Conservation (phyloP, 2,329 filamentous ascomycete species). For the Neonectria hederae region DNA sequence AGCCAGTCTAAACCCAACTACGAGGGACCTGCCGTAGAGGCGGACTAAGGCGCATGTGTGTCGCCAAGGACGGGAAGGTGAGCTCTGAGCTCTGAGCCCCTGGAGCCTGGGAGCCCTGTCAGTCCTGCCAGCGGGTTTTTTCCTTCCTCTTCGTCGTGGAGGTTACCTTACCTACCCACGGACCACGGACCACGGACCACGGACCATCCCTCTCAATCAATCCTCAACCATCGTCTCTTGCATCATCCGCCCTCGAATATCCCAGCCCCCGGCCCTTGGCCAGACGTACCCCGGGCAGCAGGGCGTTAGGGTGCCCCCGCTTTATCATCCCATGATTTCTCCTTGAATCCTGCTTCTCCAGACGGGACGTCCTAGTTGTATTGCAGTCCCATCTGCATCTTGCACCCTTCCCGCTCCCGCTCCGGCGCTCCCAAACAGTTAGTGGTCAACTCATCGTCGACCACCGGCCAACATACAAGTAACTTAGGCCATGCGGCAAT, state of each 20-base stretch:
- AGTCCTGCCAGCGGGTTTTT: constrained; percentile 2
- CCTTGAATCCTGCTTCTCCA: neutral
- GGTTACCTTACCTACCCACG: constrained; percentile 3
- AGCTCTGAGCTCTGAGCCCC: neutral
- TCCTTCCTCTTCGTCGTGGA: neutral
- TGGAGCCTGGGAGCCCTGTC: neutral
- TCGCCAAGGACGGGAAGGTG: constrained; percentile 24
- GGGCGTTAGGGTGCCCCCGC: constrained; percentile 20
- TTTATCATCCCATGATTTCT: constrained; percentile 26
- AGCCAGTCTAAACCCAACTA: constrained; percentile 29
- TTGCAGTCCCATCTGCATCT: constrained; percentile 14
- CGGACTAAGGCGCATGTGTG: constrained; percentile 25
- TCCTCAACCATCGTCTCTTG: constrained; percentile 35
- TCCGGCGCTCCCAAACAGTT: constrained; percentile 14
- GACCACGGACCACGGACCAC: constrained; percentile 5
- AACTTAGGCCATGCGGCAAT: constrained; percentile 16
- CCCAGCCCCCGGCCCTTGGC: constrained; percentile 25
- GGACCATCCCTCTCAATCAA: constrained; percentile 29
- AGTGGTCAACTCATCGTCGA: constrained; percentile 12
- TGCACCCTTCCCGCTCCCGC: constrained; percentile 13
- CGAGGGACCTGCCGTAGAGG: constrained; percentile 26
- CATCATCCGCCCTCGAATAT: constrained; percentile 33
- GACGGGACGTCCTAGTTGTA: constrained; percentile 12
- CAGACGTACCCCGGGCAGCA: constrained; percentile 33
- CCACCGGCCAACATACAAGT: constrained; percentile 20